phyloP scores from a whole-genome alignment of 371 early-diverging fungal species.

The Mortierella sp. region DNA sequence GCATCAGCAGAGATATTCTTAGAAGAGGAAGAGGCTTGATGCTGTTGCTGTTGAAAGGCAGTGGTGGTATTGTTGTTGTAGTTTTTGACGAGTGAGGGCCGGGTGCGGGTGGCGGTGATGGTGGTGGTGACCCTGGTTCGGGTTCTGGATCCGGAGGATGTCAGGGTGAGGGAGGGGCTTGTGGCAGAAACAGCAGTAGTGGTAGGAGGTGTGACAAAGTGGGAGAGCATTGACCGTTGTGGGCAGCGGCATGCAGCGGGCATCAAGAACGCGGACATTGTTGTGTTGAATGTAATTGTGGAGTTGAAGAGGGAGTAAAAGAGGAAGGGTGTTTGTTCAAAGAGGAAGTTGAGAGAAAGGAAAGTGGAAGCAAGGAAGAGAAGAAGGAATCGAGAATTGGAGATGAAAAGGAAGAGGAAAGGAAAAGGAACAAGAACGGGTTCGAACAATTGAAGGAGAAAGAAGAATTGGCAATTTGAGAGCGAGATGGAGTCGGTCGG shows the following conservation, averaged over 20 bases:
- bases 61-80: too few species aligned
- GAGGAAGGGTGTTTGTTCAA: too few species aligned
- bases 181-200: too few species aligned
- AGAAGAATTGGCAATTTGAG: neutral
- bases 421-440: neutral
- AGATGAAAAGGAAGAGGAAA: neutral
- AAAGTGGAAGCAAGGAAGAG: neutral
- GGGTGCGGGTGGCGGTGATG: slow-evolving; percentile 20
- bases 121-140: slow-evolving; percentile 23
- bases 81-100: slow-evolving; percentile 17
- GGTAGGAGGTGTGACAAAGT: slow-evolving; percentile 32
- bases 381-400: neutral
- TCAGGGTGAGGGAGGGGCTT: neutral
- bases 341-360: neutral
- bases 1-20: slow-evolving; percentile 12
- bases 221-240: slow-evolving; percentile 53
- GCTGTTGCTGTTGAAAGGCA: neutral
- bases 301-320: too few species aligned
- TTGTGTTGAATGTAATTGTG: neutral
- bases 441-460: slow-evolving; percentile 3
- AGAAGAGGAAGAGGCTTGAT: neutral
- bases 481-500: neutral
- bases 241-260: slow-evolving; percentile 42
- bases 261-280: slow-evolving; percentile 39
- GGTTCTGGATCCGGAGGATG: slow-evolving; percentile 10